Evolutionary conservation across 257 asterid genomes (phyloP).

Genomic region (Penstemon eatonii): DNA sequence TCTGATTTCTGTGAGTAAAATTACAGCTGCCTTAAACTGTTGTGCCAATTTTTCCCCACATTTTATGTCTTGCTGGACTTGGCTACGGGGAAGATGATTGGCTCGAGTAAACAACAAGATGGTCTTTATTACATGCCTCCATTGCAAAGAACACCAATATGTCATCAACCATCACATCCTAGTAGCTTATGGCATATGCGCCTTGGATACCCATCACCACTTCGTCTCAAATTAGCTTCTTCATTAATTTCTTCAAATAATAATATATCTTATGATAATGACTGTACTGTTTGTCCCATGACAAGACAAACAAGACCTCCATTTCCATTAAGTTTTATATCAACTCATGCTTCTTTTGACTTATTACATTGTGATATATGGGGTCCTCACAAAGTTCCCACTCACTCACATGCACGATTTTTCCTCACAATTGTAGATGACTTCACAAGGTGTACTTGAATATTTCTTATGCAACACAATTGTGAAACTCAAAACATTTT

Average conservation of each 20-base stretch:
- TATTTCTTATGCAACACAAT: neutral
- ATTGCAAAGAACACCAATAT: neutral
- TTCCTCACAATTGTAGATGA: neutral
- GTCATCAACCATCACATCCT: neutral
- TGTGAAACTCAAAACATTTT: neutral
- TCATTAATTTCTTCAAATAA: neutral
- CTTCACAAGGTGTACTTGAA: conserved; percentile 2
- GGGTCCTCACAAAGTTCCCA: neutral
- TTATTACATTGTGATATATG: neutral
- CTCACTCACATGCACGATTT: neutral
- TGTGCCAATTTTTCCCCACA: neutral
- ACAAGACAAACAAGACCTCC: conserved; percentile 8
- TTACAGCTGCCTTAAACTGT: neutral
- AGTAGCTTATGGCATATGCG: neutral
- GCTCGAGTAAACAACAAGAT: neutral
- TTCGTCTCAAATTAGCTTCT: neutral
- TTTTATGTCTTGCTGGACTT: conserved; percentile 22
- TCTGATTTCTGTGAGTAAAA: conserved; percentile 6
- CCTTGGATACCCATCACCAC: neutral
- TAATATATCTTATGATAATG: neutral
- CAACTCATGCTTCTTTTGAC: conserved; percentile 1
- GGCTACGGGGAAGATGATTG: conserved; percentile 22
- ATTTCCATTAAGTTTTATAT: conserved; percentile 1
- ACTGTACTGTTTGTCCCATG: conserved; percentile 3
- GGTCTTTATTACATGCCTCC: neutral